Evolutionary conservation across 768 basidiomycete species (phyloP).

Genomic region (Lactarius indigo): DNA sequence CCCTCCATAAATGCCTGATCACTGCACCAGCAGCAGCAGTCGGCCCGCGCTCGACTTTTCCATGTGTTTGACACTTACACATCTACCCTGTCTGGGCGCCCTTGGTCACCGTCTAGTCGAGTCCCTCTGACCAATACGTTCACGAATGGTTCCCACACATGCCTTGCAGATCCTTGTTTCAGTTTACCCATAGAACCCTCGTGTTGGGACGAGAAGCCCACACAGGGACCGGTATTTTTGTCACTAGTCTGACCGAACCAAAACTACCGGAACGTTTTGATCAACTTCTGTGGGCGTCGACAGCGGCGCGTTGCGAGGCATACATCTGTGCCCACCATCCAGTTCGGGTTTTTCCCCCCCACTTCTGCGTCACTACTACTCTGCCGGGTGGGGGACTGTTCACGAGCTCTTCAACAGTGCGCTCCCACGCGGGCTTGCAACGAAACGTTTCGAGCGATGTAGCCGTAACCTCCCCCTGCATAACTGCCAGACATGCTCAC

Average conservation of each 20-base stretch:
- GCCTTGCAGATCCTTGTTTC: not conserved
- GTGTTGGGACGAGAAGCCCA: not conserved
- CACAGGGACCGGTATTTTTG: not conserved
- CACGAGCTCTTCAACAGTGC: not conserved
- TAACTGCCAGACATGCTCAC: not conserved
- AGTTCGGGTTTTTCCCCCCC: not conserved
- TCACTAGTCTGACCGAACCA: not conserved
- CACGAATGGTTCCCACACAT: not conserved
- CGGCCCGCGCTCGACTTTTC: not conserved
- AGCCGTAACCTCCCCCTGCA: not conserved
- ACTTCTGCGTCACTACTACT: not conserved
- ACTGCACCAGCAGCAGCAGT: not conserved
- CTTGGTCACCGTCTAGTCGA: not conserved
- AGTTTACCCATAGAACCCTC: not conserved
- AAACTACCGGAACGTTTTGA: not conserved
- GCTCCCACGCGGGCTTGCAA: not conserved
- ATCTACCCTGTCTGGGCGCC: not conserved
- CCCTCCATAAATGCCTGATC: constrained; percentile 4
- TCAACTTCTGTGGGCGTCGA: not conserved
- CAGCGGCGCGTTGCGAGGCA: not conserved
- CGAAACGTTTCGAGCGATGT: not conserved
- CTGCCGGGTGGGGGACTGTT: not conserved
- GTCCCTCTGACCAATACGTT: not conserved
- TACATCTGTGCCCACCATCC: not conserved
- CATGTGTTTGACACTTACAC: constrained; percentile 3